Conservation (phyloP, 129 eudicot species). For the Artemisia annua region DNA sequence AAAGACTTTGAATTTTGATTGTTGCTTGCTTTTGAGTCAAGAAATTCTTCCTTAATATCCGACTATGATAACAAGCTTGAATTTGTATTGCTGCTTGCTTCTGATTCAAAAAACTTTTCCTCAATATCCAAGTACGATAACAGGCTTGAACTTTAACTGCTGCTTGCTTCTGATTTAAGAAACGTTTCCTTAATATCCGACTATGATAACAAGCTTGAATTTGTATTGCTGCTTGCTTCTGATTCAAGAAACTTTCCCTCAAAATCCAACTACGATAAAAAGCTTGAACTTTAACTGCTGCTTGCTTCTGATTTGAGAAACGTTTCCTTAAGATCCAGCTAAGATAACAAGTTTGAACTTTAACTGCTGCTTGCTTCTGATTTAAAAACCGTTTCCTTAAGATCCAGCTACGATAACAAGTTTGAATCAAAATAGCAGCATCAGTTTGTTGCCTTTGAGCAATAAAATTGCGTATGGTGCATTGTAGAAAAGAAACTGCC, state of each 20-base stretch:
- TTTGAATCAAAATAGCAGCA: slow-evolving; percentile 44
- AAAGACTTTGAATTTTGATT: slow-evolving; percentile 44
- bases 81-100: no score
- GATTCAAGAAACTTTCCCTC: slow-evolving; percentile 47
- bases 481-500: slow-evolving; percentile 53
- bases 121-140: slow-evolving; percentile 49
- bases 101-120: slow-evolving; percentile 40
- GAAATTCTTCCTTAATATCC: slow-evolving; percentile 46
- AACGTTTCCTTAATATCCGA: slow-evolving; percentile 43
- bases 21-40: slow-evolving; percentile 19
- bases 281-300: slow-evolving; percentile 52
- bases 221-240: slow-evolving; percentile 52
- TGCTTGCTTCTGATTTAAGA: slow-evolving; percentile 20
- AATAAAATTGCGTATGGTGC: slow-evolving; percentile 44
- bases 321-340: slow-evolving; percentile 40
- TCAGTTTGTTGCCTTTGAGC: slow-evolving; percentile 31
- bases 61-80: slow-evolving; percentile 54
- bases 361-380: slow-evolving; percentile 40
- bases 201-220: slow-evolving; percentile 65
- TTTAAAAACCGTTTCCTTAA: slow-evolving; percentile 36
- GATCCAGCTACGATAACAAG: slow-evolving; percentile 39
- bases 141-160: slow-evolving; percentile 27
- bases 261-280: slow-evolving; percentile 51
- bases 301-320: slow-evolving; percentile 33
- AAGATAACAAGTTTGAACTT: slow-evolving; percentile 37